Percentiles rank a stretch among this genome's conserved stretches.
phyloP scores from a whole-genome alignment of 257 asterid species.

The Solanum pimpinellifolium region DNA sequence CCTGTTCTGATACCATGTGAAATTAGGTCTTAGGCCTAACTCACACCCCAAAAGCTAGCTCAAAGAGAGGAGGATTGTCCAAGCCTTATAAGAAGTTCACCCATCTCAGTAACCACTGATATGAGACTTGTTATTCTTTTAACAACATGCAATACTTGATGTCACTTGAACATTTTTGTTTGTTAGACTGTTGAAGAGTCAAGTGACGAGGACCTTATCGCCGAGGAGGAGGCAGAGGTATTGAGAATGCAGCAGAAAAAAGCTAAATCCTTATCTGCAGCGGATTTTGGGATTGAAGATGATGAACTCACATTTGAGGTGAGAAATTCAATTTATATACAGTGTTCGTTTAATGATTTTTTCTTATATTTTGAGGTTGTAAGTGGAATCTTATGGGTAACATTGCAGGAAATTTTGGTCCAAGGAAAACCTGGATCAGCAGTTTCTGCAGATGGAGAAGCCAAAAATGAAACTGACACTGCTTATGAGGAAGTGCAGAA shows the following conservation, averaged over 20 bases:
- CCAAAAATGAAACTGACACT: conserved; percentile 31
- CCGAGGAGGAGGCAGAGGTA: conserved; percentile 72
- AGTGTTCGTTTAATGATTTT: neutral
- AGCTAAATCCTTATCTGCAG: conserved; percentile 35
- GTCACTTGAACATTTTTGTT: conserved; percentile 2
- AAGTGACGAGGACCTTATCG: conserved; percentile 70
- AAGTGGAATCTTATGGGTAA: neutral
- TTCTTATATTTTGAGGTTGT: neutral
- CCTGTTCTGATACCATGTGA: too few species aligned
- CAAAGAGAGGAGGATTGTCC: too few species aligned
- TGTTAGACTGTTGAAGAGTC: conserved; percentile 27
- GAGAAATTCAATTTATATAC: conserved; percentile 1
- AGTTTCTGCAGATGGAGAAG: conserved; percentile 28
- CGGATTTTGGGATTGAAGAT: conserved; percentile 76
- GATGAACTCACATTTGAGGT: conserved; percentile 75
- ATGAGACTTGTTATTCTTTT: too few species aligned
- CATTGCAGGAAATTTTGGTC: conserved; percentile 54
- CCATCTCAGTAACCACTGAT: too few species aligned
- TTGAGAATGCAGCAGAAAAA: conserved; percentile 49
- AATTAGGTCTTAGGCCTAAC: too few species aligned
- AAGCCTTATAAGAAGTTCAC: too few species aligned
- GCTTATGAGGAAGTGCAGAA: conserved; percentile 54
- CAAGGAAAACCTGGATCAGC: conserved; percentile 29
- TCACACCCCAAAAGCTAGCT: too few species aligned
- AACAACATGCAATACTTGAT: neutral